These are phyloP conservation scores for Hypomontagnella submonticulosa DNA, from an alignment of 495 filamentous ascomycete species.

Conservation along the genomic window DNA sequence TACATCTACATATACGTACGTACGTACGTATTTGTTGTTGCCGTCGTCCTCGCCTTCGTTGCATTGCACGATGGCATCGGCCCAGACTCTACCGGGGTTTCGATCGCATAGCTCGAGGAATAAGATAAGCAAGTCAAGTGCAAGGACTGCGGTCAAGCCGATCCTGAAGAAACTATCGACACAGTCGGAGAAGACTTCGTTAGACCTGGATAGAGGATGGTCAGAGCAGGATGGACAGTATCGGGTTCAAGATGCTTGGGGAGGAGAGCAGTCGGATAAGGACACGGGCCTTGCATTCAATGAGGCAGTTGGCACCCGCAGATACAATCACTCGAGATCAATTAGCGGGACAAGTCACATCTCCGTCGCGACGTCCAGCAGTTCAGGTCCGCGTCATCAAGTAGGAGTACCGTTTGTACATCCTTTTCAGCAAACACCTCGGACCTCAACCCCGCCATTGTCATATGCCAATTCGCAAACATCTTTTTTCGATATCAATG, in stretches of 20 bases:
- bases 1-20: constrained; percentile 24
- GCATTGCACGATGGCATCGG: constrained; percentile 50
- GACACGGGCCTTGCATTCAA: constrained; percentile 33
- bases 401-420: constrained; percentile 61
- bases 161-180: constrained; percentile 64
- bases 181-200: constrained; percentile 63
- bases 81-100: constrained; percentile 46
- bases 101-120: constrained; percentile 40
- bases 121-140: constrained; percentile 57
- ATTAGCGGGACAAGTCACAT: constrained; percentile 62
- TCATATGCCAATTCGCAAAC: constrained; percentile 64
- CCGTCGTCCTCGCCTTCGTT: not conserved
- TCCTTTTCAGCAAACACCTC: constrained; percentile 67
- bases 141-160: constrained; percentile 60
- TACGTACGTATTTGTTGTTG: not conserved
- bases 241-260: constrained; percentile 39
- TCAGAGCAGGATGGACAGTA: constrained; percentile 58
- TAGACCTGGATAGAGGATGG: constrained; percentile 64
- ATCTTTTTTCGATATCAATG: constrained; percentile 60
- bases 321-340: constrained; percentile 61
- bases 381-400: constrained; percentile 48
- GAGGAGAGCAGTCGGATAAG: constrained; percentile 36
- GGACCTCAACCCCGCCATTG: constrained; percentile 65
- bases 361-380: constrained; percentile 56
- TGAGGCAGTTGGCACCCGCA: constrained; percentile 33